phyloP scores from a whole-genome alignment of 768 basidiomycete species.

The Mycena floridula region DNA sequence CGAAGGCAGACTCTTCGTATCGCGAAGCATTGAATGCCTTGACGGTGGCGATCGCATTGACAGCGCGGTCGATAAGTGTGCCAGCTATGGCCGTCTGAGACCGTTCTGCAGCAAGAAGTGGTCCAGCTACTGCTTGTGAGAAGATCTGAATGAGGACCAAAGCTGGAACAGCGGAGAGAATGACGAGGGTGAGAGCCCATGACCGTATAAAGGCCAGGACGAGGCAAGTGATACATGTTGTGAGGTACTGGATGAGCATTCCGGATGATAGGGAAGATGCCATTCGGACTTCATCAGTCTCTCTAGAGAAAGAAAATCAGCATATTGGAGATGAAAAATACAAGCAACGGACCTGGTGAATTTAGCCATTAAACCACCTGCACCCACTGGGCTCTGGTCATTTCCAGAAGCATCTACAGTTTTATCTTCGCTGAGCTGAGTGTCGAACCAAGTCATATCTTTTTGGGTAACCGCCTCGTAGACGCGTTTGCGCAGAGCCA shows the following conservation, averaged over 20 bases:
- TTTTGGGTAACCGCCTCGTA: constrained; percentile 62
- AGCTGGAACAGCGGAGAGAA: constrained; percentile 83
- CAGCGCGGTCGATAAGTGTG: constrained; percentile 72
- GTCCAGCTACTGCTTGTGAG: constrained; percentile 64
- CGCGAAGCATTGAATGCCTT: constrained; percentile 72
- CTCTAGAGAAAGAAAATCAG: constrained; percentile 39
- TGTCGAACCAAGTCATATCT: constrained; percentile 90
- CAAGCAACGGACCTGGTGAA: constrained; percentile 61
- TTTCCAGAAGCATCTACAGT: constrained; percentile 29
- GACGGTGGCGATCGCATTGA: constrained; percentile 78
- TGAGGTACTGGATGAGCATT: constrained; percentile 72
- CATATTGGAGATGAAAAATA: neutral
- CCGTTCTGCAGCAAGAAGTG: constrained; percentile 65
- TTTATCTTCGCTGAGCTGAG: constrained; percentile 59
- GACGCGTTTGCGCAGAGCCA: constrained; percentile 59
- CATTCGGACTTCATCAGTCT: constrained; percentile 89
- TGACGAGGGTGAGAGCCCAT: constrained; percentile 83
- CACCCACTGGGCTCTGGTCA: constrained; percentile 57
- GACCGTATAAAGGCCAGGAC: constrained; percentile 77
- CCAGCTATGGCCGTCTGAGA: constrained; percentile 63
- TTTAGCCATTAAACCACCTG: constrained; percentile 90
- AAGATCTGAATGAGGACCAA: constrained; percentile 71
- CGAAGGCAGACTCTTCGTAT: constrained; percentile 63
- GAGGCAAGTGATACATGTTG: constrained; percentile 74
- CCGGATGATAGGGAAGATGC: constrained; percentile 81